Evolutionary conservation across 2,329 filamentous ascomycete species (phyloP), one percentile per base, ranked within the genome.

Genomic region (Amylocarpus encephaloides): DNA sequence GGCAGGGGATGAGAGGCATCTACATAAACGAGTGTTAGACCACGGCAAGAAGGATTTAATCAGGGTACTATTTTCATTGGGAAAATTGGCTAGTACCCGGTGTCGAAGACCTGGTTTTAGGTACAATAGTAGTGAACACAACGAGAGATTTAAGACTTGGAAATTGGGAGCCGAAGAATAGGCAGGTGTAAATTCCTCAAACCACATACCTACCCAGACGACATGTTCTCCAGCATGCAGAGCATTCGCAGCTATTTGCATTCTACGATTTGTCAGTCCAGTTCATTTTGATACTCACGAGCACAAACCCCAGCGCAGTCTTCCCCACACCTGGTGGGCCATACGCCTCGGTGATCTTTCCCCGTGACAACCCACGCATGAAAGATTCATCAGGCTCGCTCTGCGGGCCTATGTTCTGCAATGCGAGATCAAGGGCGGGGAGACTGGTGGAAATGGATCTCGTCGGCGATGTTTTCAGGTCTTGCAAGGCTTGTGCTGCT

Each of bases 251-350:
- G 83, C 76, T 39, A 88, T 70, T 64, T 89, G 87, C 60, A 92
- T 76, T 33, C 88, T 92, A 44, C 16, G n/a, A 49, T 45, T 49
- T 26, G 22, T 51, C 46, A 65, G 53, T 51, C 41, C 36, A 15
- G 2, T 22, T 43, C 26, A 30, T 43, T 22, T 41, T 33, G 10
- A 30, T 6, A 29, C 19, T 30, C 19, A 42, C 13, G 35, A 45
- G 29, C 29, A 56, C 52, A 49, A 36, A 57, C 57, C 84, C 86
- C 59, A 96, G 72, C 11, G 85, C 76, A 3, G 89, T 95, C 73
- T 95, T 96, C 29, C 91, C 92, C 22, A 80, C 80, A 1, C 90
- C 91, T 7, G 88, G 85, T 10, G 91, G 89, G 0, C 92, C 92
- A 78, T 88, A 95, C 44, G 95, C 71, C 68, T 97, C 92, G 3